Conservation (phyloP, 2,329 filamentous ascomycete genomes). For the Aschersonia sp. region DNA sequence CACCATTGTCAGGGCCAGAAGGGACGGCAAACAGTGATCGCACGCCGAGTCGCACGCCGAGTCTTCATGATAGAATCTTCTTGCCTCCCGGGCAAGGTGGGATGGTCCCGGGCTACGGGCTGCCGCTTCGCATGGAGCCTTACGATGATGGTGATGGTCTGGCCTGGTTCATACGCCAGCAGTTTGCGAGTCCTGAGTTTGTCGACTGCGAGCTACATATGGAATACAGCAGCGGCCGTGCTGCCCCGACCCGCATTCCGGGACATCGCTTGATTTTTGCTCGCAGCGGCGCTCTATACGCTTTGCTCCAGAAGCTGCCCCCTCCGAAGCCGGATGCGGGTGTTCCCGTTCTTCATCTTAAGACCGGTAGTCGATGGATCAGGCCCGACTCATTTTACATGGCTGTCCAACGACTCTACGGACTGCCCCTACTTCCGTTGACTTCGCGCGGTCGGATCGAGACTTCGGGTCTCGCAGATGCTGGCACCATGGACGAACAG, state of each 20-base stretch:
- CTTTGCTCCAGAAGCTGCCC: slow-evolving; percentile 12
- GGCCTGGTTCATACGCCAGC: slow-evolving; percentile 22
- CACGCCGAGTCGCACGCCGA: slow-evolving; percentile 9
- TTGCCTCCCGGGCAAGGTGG: slow-evolving; percentile 14
- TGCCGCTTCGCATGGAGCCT: slow-evolving; percentile 13
- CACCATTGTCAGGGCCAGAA: slow-evolving; percentile 21
- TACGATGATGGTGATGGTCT: slow-evolving; percentile 21
- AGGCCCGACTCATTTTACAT: slow-evolving; percentile 41
- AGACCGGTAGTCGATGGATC: slow-evolving; percentile 36
- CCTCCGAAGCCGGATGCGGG: slow-evolving; percentile 14
- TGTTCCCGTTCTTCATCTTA: slow-evolving; percentile 22
- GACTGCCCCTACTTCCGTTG: slow-evolving; percentile 30
- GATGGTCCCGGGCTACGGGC: slow-evolving; percentile 17
- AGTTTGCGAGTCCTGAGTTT: slow-evolving; percentile 15
- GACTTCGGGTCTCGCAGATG: slow-evolving; percentile 17
- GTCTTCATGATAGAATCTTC: slow-evolving; percentile 15
- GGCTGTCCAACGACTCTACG: slow-evolving; percentile 43
- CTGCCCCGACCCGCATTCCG: slow-evolving; percentile 26
- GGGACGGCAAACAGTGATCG: slow-evolving; percentile 5
- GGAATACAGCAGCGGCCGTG: slow-evolving; percentile 24
- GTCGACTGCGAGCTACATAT: slow-evolving; percentile 33
- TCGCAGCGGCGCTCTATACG: slow-evolving; percentile 25
- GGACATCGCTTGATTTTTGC: slow-evolving; percentile 42
- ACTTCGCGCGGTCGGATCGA: slow-evolving; percentile 14
- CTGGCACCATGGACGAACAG: slow-evolving; percentile 25